These are phyloP conservation scores for Colletotrichum sp. DNA, from an alignment of 2,329 filamentous ascomycete genomes.

Conservation along the genomic window DNA sequence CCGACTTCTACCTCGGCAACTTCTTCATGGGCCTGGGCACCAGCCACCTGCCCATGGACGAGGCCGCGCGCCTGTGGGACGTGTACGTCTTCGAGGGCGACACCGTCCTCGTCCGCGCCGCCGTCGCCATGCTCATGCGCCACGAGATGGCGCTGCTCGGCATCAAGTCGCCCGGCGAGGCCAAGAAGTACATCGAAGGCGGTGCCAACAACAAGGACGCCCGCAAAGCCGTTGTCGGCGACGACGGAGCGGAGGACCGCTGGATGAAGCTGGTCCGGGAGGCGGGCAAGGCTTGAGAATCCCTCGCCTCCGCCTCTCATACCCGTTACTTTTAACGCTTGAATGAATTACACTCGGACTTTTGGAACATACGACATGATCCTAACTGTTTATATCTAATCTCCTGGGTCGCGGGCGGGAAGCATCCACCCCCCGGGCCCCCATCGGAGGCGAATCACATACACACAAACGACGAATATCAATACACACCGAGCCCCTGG, in stretches of 20 bases:
- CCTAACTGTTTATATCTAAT: conserved; percentile 24
- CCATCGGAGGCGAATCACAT: conserved; percentile 5
- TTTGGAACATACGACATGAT: conserved; percentile 20
- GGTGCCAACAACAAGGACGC: conserved; percentile 16
- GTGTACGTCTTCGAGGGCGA: conserved; percentile 86
- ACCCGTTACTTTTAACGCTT: conserved; percentile 5
- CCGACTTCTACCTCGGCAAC: conserved; percentile 61
- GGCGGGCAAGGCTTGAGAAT: conserved; percentile 39
- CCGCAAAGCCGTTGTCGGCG: conserved; percentile 19
- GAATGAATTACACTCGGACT: conserved; percentile 11
- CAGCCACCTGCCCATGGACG: conserved; percentile 67
- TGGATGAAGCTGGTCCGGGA: conserved; percentile 47
- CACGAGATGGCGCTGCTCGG: conserved; percentile 58
- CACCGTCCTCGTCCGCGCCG: conserved; percentile 71
- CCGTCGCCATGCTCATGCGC: conserved; percentile 68
- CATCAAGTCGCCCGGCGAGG: conserved; percentile 48
- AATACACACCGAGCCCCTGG: neutral
- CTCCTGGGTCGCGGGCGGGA: conserved; percentile 3
- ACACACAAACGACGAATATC: neutral
- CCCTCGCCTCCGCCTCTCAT: neutral
- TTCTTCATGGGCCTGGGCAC: conserved; percentile 73
- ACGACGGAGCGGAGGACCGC: conserved; percentile 52
- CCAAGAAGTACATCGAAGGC: conserved; percentile 42
- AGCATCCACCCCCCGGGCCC: neutral
- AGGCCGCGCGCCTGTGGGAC: conserved; percentile 78